These are phyloP conservation scores for Flaveria robusta DNA, from an alignment of 129 eudicot species.

Conservation along the genomic window DNA sequence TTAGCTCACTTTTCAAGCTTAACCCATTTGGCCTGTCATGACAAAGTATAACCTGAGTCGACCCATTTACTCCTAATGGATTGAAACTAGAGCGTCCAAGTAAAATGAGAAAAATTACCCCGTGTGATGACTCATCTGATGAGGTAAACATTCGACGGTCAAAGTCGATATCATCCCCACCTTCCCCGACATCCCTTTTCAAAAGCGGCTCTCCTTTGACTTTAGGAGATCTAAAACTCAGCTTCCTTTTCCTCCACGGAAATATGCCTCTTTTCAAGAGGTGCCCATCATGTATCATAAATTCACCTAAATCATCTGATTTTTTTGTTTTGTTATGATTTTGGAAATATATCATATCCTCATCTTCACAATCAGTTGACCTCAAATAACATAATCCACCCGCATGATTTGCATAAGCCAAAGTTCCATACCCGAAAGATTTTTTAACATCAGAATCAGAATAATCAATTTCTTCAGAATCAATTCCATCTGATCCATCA, in stretches of 20 bases:
- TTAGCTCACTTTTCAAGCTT: background rate
- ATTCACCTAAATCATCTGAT: constrained; percentile 22
- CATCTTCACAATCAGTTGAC: constrained; percentile 29
- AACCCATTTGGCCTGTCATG: background rate
- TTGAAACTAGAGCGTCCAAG: background rate
- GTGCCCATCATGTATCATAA: constrained; percentile 30
- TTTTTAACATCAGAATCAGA: constrained; percentile 39
- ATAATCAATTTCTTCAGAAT: constrained; percentile 46
- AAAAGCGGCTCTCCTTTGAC: constrained; percentile 72
- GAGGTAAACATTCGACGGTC: constrained; percentile 81
- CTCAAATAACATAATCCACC: constrained; percentile 24
- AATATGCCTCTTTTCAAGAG: constrained; percentile 49
- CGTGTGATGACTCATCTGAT: constrained; percentile 56
- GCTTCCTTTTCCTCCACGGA: constrained; percentile 70
- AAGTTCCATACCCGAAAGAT: constrained; percentile 50
- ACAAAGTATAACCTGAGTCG: background rate
- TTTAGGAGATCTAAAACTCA: constrained; percentile 62
- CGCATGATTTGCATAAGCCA: constrained; percentile 60
- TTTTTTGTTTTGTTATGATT: constrained; percentile 29
- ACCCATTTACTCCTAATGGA: background rate
- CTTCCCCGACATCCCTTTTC: constrained; percentile 61
- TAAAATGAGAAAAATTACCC: constrained; percentile 43
- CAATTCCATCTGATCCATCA: constrained; percentile 51
- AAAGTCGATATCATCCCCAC: constrained; percentile 88
- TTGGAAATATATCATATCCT: constrained; percentile 46